Base-by-base conservation (phyloP, 306 rosid species). In the Vicia villosa region DNA sequence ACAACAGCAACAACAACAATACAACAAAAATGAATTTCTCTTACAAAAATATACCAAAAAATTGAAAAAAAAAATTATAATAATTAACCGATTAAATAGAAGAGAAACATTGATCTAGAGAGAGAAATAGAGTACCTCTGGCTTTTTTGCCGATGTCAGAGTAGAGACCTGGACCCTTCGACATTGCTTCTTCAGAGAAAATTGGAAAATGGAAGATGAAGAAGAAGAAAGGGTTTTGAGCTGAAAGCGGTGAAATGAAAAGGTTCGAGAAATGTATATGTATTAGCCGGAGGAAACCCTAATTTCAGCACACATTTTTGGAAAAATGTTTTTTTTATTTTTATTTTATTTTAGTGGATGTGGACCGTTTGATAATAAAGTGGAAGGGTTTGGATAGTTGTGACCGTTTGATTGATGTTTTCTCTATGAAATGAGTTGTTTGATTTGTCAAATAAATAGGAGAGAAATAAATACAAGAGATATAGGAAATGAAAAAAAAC, bases 81-180 rank as follows among this genome's bases (percentile, higher is more conserved):
- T 10, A 10, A 10, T 3, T 41, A 10, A 41, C 1, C 14, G 14
- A 41, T 11, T 0, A 41, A 41, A 10, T 3, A 41, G 14, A 17
- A 50, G 13, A 19, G 7, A 54, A n/a, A 4, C 1, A 38, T n/a
- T 13, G 16, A 24, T 22, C 5, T 3, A 49, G n/a, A 47, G 4
- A 63, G 55, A 34, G 54, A 30, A 36, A 34, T 5, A 57, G 51
- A 65, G 58, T 60, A 91, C 95, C 98, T 88, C 96, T 83, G 77
- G 97, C 87, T 74, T 79, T 86, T 66, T 88, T 93, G 83, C 97
- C 97, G 72, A 93, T 88, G 62, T 93, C 97, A 58, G 90, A 34
- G 94, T 90, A 93, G 59, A 93, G 98, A 22, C 97, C 97, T 9
- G 98, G 98, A 80, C 98, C 98, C 81, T 87, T 89, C 34, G 76